Evolutionary conservation across 768 basidiomycete species (phyloP).

Genomic region (Lentinus brumalis): DNA sequence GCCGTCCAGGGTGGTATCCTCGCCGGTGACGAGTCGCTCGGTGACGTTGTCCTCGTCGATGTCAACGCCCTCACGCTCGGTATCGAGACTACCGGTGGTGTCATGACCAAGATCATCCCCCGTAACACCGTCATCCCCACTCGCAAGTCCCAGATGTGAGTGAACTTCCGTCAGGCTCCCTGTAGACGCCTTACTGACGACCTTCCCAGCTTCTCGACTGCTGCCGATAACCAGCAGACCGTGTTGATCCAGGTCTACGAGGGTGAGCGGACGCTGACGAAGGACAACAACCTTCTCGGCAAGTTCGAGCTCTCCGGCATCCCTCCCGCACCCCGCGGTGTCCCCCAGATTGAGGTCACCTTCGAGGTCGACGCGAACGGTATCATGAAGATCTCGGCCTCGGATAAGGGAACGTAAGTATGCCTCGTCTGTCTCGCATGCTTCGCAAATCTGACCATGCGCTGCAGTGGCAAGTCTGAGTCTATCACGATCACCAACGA

Average conservation of each 20-base stretch:
- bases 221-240: conserved; percentile 91
- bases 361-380: conserved; percentile 67
- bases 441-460: conserved; percentile 40
- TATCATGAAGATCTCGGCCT: conserved; percentile 86
- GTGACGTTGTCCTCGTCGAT: conserved; percentile 93
- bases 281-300: conserved; percentile 98
- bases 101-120: conserved; percentile 96
- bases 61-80: conserved; percentile 96
- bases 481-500: conserved; percentile 95
- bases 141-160: conserved; percentile 90
- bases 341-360: conserved; percentile 95
- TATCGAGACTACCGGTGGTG: conserved; percentile 98
- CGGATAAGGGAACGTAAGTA: conserved; percentile 85
- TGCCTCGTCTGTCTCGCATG: conserved; percentile 27
- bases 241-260: conserved; percentile 97
- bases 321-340: conserved; percentile 93
- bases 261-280: conserved; percentile 95
- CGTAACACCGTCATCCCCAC: conserved; percentile 99
- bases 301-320: conserved; percentile 94
- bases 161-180: conserved; percentile 1
- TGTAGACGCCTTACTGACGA: conserved; percentile 27
- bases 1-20: conserved; percentile 99
- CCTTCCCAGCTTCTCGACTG: conserved; percentile 60
- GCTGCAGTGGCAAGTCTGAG: conserved; percentile 73
- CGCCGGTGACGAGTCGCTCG: conserved; percentile 88